Conservation (phyloP, 108 stramenopile genomes). For the Pseudonitzschia multistriata region DNA sequence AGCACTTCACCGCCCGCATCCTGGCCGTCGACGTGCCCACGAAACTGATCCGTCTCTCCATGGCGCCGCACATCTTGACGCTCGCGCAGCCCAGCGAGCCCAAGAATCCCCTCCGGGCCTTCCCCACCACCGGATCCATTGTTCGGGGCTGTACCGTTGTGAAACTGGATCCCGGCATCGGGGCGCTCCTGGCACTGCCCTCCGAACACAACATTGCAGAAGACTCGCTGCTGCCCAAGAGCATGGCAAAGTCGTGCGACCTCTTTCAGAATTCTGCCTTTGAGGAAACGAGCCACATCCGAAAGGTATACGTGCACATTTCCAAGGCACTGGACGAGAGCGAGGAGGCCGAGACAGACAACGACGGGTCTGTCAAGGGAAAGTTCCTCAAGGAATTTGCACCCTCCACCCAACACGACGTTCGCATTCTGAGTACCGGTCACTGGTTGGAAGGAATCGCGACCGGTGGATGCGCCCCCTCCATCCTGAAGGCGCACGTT, state of each 20-base stretch:
- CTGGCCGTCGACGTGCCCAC: slow-evolving; percentile 71
- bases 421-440: slow-evolving; percentile 68
- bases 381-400: slow-evolving; percentile 76
- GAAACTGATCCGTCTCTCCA: slow-evolving; percentile 76
- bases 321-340: slow-evolving; percentile 77
- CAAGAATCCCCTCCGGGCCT: neutral
- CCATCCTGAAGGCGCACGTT: slow-evolving; percentile 73
- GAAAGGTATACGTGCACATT: slow-evolving; percentile 82
- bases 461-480: slow-evolving; percentile 68
- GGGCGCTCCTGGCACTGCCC: slow-evolving; percentile 76
- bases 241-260: slow-evolving; percentile 27
- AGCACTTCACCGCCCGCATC: slow-evolving; percentile 68
- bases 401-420: slow-evolving; percentile 52
- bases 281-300: slow-evolving; percentile 45
- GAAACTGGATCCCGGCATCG: slow-evolving; percentile 79
- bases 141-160: slow-evolving; percentile 69
- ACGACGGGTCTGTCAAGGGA: slow-evolving; percentile 47
- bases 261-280: slow-evolving; percentile 45
- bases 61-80: slow-evolving; percentile 66
- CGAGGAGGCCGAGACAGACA: slow-evolving; percentile 23
- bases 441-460: slow-evolving; percentile 78
- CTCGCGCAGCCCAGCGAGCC: slow-evolving; percentile 10
- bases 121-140: slow-evolving; percentile 54
- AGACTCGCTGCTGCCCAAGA: slow-evolving; percentile 37
- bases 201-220: slow-evolving; percentile 21